Evolutionary conservation across 2,329 filamentous ascomycete genomes (phyloP), one percentile per base, ranked within the genome.

Genomic region (Aspergillus terreus): DNA sequence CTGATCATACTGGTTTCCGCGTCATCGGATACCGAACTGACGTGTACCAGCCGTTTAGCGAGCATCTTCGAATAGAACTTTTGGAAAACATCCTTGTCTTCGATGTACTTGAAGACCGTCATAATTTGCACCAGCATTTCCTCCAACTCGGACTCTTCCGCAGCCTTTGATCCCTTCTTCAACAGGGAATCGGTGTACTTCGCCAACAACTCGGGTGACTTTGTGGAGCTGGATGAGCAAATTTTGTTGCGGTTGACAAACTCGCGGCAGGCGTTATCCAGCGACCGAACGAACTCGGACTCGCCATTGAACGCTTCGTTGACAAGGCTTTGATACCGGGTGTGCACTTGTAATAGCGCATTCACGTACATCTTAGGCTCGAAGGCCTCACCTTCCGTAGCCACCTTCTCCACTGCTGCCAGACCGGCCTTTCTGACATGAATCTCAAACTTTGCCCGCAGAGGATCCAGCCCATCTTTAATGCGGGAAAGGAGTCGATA

Each of bases 81-180:
- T 72, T 97, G 94, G 81, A 99, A 99, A 4, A 99, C 95, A 66
- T 99, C 94, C 79, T 99, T 99, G 75, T 99, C 95, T 70, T 99
- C 94, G 58, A 99, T 97, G 73, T 99, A 99, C 77, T 97, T 97
- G 83, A 99, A 99, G 50, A 99, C 90, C 1, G 92, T 96, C 94
- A 99, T 99, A 64, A 99, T 94, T 70, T 96, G 90, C 17, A 84
- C 85, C 27, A 97, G 78, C 30, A 90, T 87, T 59, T 87, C 86
- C 74, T 99, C 94, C 63, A 97, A 81, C 66, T 99, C 92, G 30
- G 89, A 87, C 67, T 99, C 94, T 67, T 97, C 94, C 12, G 91
- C 90, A 62, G 91, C 90, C 62, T 92, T 95, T 27, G 88, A 88
- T 60, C 90, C 71, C 79, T 96, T 96, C 72, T 94, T 92, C 47